A percentile compares a stretch with the other conserved stretches of the same genome.
These are phyloP conservation scores for Heritiera littoralis DNA, from an alignment of 345 rosid genomes.

Conservation along the genomic window DNA sequence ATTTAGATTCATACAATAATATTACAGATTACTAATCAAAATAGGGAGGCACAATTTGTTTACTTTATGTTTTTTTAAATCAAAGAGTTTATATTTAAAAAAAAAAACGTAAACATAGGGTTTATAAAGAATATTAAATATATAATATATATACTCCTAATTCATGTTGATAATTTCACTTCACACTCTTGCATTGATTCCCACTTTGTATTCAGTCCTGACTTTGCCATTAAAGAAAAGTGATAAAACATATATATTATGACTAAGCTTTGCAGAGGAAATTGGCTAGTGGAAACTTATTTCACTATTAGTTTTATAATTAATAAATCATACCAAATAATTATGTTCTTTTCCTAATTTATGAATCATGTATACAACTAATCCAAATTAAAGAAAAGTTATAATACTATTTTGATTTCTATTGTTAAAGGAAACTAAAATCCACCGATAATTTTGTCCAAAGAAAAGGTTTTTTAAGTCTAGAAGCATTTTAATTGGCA, in stretches of 20 bases:
- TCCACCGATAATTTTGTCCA: neutral
- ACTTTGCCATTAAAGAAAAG: too few relatives aligned
- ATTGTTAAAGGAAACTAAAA: neutral
- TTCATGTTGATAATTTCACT: too few relatives aligned
- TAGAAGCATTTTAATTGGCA: neutral
- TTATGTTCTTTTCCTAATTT: neutral
- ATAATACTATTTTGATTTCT: neutral
- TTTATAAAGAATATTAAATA: too few relatives aligned
- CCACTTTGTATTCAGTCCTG: too few relatives aligned
- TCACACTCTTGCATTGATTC: too few relatives aligned
- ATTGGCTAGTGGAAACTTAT: neutral
- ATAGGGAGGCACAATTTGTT: neutral
- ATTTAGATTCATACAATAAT: neutral
- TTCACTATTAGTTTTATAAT: neutral
- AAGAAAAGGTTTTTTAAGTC: neutral
- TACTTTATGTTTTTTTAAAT: too few relatives aligned
- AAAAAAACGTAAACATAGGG: too few relatives aligned
- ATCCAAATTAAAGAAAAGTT: too few relatives aligned
- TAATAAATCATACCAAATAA: neutral
- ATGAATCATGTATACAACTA: neutral
- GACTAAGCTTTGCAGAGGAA: too few relatives aligned
- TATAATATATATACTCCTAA: too few relatives aligned
- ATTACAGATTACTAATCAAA: neutral
- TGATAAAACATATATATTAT: too few relatives aligned
- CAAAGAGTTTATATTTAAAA: too few relatives aligned